A percentile compares a stretch with the other conserved stretches of the same genome.
These are phyloP conservation scores for Claviceps humidiphila DNA, from an alignment of 2,329 filamentous ascomycete genomes.

Conservation along the genomic window DNA sequence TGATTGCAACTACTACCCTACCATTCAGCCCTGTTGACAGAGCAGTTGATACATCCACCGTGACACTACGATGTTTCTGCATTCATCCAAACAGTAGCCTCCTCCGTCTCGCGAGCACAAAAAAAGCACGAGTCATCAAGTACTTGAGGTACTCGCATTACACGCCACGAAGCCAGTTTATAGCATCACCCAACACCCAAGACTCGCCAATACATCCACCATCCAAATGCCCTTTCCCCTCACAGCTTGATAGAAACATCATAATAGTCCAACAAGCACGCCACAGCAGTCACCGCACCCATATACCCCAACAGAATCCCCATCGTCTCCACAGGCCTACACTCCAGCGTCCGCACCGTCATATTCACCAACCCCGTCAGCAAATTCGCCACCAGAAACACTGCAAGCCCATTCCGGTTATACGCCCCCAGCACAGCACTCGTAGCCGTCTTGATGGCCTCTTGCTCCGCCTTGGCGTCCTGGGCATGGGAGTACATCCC, in stretches of 20 bases:
- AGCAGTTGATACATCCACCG: too few species aligned
- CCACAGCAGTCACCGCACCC: slow-evolving; percentile 50
- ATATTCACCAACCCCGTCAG: slow-evolving; percentile 84
- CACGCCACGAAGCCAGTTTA: background rate
- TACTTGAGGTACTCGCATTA: too few species aligned
- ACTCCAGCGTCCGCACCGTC: slow-evolving; percentile 68
- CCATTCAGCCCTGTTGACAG: too few species aligned
- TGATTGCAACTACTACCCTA: too few species aligned
- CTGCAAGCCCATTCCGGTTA: slow-evolving; percentile 73
- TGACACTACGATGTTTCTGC: too few species aligned
- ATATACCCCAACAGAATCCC: slow-evolving; percentile 64
- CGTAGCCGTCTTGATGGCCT: slow-evolving; percentile 55
- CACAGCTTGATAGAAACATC: slow-evolving; percentile 60
- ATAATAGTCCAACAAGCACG: slow-evolving; percentile 50
- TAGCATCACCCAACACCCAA: background rate
- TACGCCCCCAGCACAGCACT: slow-evolving; percentile 71
- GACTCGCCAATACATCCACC: background rate
- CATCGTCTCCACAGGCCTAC: slow-evolving; percentile 52
- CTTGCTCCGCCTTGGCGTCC: slow-evolving; percentile 43
- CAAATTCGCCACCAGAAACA: slow-evolving; percentile 82
- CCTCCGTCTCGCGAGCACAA: too few species aligned
- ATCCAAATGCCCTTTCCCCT: background rate
- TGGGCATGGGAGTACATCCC: slow-evolving; percentile 44
- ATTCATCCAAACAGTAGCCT: too few species aligned
- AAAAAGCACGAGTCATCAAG: too few species aligned